These are phyloP conservation scores for Hypoxylon sp. DNA, from an alignment of 2,329 filamentous ascomycete genomes.

Conservation along the genomic window DNA sequence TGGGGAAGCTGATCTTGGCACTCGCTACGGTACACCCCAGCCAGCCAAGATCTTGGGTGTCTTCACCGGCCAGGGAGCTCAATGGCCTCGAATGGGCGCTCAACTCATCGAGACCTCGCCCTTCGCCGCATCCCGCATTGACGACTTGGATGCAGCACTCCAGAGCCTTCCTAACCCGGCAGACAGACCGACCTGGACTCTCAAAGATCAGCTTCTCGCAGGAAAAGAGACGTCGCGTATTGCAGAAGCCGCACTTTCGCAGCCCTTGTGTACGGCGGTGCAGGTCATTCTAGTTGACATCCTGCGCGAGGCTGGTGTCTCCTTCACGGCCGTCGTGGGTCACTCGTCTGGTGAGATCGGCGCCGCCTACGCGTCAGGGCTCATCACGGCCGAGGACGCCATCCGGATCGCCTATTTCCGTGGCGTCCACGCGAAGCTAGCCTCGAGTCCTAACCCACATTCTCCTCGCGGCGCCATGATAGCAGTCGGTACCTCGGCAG, in stretches of 20 bases:
- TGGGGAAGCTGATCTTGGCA: not conserved
- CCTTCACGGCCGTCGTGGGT: constrained; percentile 49
- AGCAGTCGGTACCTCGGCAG: constrained; percentile 55
- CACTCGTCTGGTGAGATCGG: constrained; percentile 53
- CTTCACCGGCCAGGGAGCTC: constrained; percentile 49
- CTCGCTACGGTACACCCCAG: constrained; percentile 1
- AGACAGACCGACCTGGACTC: constrained; percentile 40
- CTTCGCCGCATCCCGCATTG: constrained; percentile 21
- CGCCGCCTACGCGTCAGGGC: constrained; percentile 45
- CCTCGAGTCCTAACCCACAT: constrained; percentile 9
- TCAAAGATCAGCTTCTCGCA: constrained; percentile 33
- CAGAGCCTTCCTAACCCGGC: constrained; percentile 22
- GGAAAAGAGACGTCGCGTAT: constrained; percentile 31
- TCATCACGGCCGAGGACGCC: constrained; percentile 45
- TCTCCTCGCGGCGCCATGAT: constrained; percentile 58
- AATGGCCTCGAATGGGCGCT: constrained; percentile 51
- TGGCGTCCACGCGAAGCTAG: constrained; percentile 50
- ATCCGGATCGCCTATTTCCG: constrained; percentile 54
- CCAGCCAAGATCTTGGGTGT: constrained; percentile 8
- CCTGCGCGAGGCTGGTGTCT: constrained; percentile 45
- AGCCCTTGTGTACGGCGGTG: constrained; percentile 57
- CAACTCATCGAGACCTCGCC: constrained; percentile 39
- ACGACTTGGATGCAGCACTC: constrained; percentile 43
- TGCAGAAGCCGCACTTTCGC: constrained; percentile 37
- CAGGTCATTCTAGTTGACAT: constrained; percentile 58